phyloP scores from a whole-genome alignment of 306 rosid species.

The Ziziphus jujuba region DNA sequence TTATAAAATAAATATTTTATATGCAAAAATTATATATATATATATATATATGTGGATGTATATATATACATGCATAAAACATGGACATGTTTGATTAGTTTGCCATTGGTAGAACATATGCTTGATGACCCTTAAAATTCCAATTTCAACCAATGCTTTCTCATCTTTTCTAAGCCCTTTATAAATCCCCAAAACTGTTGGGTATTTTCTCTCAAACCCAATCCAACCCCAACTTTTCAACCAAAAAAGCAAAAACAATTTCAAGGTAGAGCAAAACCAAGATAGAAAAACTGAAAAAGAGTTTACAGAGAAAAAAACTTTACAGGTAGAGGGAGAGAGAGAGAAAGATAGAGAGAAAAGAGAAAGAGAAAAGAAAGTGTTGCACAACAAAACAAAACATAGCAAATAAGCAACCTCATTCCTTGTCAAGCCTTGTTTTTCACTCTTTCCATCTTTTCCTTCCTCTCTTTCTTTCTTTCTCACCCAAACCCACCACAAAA shows the following conservation, averaged over 20 bases:
- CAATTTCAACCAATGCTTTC: constrained; percentile 36
- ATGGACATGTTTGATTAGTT: constrained; percentile 13
- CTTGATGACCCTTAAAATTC: constrained; percentile 29
- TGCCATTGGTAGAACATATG: constrained; percentile 37
- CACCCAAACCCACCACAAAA: constrained; percentile 37
- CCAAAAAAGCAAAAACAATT: constrained; percentile 9
- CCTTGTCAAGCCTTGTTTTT: constrained; percentile 51
- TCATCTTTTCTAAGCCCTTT: background rate
- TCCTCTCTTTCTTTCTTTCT: constrained; percentile 20
- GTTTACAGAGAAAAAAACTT: constrained; percentile 14
- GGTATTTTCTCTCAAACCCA: constrained; percentile 36
- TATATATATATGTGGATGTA: background rate
- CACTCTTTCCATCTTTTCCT: constrained; percentile 35
- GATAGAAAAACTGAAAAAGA: background rate
- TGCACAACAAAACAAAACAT: constrained; percentile 40
- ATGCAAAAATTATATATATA: too few species aligned
- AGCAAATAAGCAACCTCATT: constrained; percentile 37
- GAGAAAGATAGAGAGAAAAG: constrained; percentile 28
- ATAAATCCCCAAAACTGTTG: constrained; percentile 32
- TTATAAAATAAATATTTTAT: too few species aligned
- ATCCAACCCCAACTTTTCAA: constrained; percentile 20
- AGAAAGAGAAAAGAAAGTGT: constrained; percentile 14
- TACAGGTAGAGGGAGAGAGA: constrained; percentile 22
- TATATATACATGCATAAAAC: background rate
- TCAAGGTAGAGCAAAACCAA: constrained; percentile 2